These are phyloP conservation scores for Coniochaeta ligniaria DNA, from an alignment of 2,329 filamentous ascomycete genomes.

Conservation along the genomic window DNA sequence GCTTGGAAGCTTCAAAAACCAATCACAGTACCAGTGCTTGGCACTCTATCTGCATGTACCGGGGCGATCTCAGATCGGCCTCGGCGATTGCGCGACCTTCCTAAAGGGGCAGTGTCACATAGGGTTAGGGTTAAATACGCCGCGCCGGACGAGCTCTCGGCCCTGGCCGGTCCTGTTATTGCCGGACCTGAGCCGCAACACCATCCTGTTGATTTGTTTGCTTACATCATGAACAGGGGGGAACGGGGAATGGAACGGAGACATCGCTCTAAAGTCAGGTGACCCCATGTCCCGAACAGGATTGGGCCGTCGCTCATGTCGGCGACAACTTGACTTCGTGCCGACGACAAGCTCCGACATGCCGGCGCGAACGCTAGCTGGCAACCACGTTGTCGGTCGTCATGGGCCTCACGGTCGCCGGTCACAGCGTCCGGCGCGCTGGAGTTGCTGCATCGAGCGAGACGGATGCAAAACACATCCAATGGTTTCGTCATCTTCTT, in stretches of 20 bases:
- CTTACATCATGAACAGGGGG: background rate
- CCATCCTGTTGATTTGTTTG: background rate
- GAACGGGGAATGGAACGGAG: background rate
- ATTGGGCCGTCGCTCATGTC: background rate
- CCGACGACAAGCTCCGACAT: conserved; percentile 1
- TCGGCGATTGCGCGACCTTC: background rate
- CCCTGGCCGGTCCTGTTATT: background rate
- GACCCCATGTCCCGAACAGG: background rate
- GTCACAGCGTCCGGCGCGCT: background rate
- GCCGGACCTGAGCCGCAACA: background rate
- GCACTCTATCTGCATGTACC: background rate
- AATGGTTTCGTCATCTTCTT: background rate
- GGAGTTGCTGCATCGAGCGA: background rate
- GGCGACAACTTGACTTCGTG: background rate
- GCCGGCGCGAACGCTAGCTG: background rate
- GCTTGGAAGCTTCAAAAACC: background rate
- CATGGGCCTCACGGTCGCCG: background rate
- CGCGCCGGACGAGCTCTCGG: background rate
- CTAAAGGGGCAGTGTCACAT: background rate
- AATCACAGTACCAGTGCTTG: background rate
- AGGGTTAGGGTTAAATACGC: background rate
- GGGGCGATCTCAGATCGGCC: background rate
- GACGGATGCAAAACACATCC: background rate
- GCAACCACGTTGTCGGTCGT: background rate
- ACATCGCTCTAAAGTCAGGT: background rate